Conservation (phyloP, 345 rosid species). For the Populus alba region DNA sequence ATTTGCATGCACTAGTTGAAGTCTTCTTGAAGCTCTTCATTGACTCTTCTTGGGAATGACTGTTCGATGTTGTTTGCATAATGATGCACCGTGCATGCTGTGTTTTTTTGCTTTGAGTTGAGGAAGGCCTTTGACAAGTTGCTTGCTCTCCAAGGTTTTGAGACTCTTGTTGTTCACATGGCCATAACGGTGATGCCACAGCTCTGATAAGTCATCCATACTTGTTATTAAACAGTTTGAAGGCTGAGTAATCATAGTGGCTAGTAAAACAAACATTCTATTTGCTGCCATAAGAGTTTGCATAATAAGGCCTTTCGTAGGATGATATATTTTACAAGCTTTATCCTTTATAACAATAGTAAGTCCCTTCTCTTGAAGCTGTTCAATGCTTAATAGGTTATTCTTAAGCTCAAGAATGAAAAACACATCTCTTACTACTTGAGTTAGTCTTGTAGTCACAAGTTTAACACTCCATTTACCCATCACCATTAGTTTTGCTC, state of each 20-base stretch:
- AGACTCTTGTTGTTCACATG: background rate
- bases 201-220: background rate
- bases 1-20: background rate
- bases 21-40: background rate
- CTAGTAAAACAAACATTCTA: background rate
- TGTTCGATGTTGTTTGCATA: background rate
- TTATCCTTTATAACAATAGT: background rate
- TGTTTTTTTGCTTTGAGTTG: background rate
- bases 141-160: background rate
- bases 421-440: background rate
- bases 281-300: background rate
- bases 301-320: background rate
- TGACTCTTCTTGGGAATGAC: no score
- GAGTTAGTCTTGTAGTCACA: no score
- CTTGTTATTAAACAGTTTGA: background rate
- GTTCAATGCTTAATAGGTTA: background rate
- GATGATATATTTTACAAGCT: background rate
- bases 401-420: background rate
- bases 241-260: background rate
- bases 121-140: background rate
- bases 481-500: background rate
- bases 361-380: background rate
- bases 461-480: background rate
- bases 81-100: background rate
- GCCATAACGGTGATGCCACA: background rate